These are phyloP conservation scores for Xylariaceae sp. DNA, from an alignment of 2,329 filamentous ascomycete species.

Conservation along the genomic window DNA sequence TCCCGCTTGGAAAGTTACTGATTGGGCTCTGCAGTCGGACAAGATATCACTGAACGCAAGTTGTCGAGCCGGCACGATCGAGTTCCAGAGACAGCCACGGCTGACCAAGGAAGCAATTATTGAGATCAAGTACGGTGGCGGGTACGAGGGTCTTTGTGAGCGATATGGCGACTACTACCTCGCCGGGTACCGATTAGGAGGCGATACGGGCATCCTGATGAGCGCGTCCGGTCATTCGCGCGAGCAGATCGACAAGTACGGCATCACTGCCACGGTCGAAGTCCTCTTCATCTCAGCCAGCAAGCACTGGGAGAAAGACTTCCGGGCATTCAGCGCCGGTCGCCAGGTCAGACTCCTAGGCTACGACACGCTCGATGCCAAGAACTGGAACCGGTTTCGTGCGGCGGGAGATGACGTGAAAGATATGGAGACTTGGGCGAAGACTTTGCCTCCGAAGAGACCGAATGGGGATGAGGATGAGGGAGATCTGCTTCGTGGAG, in stretches of 20 bases:
- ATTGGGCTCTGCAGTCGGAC: background rate
- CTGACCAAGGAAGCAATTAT: conserved; percentile 2
- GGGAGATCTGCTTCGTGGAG: background rate
- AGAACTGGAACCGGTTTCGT: background rate
- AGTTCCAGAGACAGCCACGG: conserved; percentile 2
- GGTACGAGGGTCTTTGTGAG: background rate
- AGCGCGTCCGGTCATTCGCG: background rate
- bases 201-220: conserved; percentile 2
- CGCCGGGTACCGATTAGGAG: background rate
- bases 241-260: background rate
- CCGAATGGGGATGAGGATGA: background rate
- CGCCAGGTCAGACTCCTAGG: background rate
- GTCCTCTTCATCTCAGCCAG: background rate
- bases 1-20: background rate
- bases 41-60: background rate
- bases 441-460: background rate
- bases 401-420: conserved; percentile 1
- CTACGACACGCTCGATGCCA: background rate
- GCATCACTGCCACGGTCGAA: background rate
- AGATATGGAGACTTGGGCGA: background rate
- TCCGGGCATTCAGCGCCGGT: background rate
- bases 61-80: background rate
- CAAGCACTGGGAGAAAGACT: conserved; percentile 6
- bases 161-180: conserved; percentile 1
- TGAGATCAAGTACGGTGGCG: conserved; percentile 3